A percentile compares a stretch with the other conserved stretches of the same genome.
These are phyloP conservation scores for Mycena crocata DNA, from an alignment of 768 basidiomycete species.

Conservation along the genomic window DNA sequence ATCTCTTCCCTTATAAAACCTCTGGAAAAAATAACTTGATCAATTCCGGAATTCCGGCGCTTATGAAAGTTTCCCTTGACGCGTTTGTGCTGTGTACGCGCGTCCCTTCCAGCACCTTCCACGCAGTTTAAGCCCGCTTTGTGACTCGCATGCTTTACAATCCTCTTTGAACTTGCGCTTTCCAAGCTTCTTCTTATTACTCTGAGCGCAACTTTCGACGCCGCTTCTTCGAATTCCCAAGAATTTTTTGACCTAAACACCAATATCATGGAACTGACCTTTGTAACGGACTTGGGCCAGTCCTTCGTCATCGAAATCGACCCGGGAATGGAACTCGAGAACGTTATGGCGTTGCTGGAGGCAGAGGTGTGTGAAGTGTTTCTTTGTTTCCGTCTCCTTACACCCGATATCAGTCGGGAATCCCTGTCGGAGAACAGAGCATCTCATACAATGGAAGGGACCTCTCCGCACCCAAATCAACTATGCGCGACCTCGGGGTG, in stretches of 20 bases:
- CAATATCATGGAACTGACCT: slow-evolving; percentile 74
- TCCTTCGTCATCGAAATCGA: slow-evolving; percentile 85
- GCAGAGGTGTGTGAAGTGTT: slow-evolving; percentile 78
- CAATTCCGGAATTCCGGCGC: background rate
- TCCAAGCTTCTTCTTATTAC: background rate
- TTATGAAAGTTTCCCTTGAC: background rate
- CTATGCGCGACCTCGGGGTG: slow-evolving; percentile 76
- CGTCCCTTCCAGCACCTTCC: slow-evolving; percentile 32
- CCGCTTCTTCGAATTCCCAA: background rate
- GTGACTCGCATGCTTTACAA: slow-evolving; percentile 23
- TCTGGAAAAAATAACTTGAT: too few species aligned
- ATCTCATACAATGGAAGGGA: slow-evolving; percentile 77
- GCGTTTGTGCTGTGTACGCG: slow-evolving; percentile 13
- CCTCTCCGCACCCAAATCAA: slow-evolving; percentile 71
- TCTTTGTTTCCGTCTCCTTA: background rate
- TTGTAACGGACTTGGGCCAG: slow-evolving; percentile 75
- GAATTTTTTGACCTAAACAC: slow-evolving; percentile 18
- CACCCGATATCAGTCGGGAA: slow-evolving; percentile 67
- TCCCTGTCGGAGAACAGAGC: slow-evolving; percentile 78
- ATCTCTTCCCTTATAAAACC: too few species aligned
- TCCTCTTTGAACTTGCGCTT: background rate
- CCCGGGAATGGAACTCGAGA: slow-evolving; percentile 90
- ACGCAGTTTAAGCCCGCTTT: slow-evolving; percentile 3
- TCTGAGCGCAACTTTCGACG: background rate
- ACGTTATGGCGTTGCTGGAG: slow-evolving; percentile 93